A percentile compares a stretch with the other conserved stretches of the same genome.
Evolutionary conservation across 225 moss, liverwort and hornwort genomes (phyloP).

Genomic region (Climacium dendroides): DNA sequence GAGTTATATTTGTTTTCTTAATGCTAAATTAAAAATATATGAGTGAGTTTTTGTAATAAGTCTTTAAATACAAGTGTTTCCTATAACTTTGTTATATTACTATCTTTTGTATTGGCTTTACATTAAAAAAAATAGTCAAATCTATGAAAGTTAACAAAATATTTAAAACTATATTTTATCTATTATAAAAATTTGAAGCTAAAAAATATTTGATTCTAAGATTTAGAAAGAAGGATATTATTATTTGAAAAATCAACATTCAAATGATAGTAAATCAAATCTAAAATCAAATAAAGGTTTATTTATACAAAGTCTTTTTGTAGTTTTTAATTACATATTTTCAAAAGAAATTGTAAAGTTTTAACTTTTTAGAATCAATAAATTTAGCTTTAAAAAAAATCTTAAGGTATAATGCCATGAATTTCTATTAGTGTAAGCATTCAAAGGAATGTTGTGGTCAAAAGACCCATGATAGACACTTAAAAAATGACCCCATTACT

Average conservation of each 20-base stretch:
- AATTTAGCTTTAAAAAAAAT: no score
- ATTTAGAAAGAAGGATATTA: rapidly evolving
- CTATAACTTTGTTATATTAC: no score
- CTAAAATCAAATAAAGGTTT: neutral
- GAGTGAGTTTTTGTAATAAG: no score
- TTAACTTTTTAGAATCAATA: no score
- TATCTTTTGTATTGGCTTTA: neutral
- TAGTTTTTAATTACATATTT: no score
- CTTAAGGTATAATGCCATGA: neutral
- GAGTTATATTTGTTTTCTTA: neutral
- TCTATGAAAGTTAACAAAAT: neutral
- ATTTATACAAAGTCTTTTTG: no score
- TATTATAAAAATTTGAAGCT: neutral
- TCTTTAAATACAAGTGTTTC: neutral
- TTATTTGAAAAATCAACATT: neutral
- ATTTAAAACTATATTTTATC: no score
- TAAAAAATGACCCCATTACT: neutral
- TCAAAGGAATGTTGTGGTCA: neutral
- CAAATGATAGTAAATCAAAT: neutral
- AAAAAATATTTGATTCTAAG: neutral
- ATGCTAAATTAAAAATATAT: neutral
- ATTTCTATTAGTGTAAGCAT: no score
- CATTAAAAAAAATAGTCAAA: neutral
- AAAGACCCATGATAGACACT: rapidly evolving
- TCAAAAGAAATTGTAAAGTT: no score